These are phyloP conservation scores for Aethionema arabicum DNA, from an alignment of 345 rosid genomes.

Conservation along the genomic window DNA sequence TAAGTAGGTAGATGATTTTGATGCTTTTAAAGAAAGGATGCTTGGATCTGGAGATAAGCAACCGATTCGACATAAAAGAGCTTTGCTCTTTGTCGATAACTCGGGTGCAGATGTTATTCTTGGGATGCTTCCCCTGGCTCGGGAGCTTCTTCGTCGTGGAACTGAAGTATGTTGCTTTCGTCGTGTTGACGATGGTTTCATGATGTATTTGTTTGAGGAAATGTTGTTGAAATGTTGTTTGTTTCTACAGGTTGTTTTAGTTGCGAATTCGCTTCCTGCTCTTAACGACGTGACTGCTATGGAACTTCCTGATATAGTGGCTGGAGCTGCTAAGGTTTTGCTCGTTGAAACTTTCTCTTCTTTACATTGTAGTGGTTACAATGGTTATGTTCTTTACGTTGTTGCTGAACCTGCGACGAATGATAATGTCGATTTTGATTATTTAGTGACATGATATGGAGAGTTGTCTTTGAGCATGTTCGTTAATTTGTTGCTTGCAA, in stretches of 20 bases:
- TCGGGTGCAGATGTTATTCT: slow-evolving; percentile 91
- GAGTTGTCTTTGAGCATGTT: no score
- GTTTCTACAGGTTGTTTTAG: slow-evolving; percentile 81
- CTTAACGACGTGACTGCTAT: slow-evolving; percentile 92
- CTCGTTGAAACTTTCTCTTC: slow-evolving; percentile 2
- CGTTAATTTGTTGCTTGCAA: no score
- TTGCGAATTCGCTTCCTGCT: slow-evolving; percentile 97
- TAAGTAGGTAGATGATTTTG: slow-evolving; percentile 91
- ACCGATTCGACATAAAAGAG: slow-evolving; percentile 81
- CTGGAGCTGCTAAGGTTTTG: slow-evolving; percentile 93
- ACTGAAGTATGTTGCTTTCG: slow-evolving; percentile 63
- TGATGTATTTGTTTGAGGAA: slow-evolving; percentile 11
- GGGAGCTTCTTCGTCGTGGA: slow-evolving; percentile 93
- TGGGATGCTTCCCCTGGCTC: slow-evolving; percentile 97
- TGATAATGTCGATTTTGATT: no score
- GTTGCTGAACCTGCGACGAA: no score
- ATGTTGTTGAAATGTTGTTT: slow-evolving; percentile 17
- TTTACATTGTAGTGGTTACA: not conserved
- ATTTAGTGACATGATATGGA: no score
- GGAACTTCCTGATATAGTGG: slow-evolving; percentile 97
- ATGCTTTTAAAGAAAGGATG: slow-evolving; percentile 84
- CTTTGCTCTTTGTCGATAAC: slow-evolving; percentile 95
- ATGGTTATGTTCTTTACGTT: not conserved
- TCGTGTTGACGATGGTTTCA: not conserved
- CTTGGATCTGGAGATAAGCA: slow-evolving; percentile 62